These are phyloP conservation scores for Apophysomyces ossiformis DNA, from an alignment of 371 early-diverging fungal genomes.

Conservation along the genomic window DNA sequence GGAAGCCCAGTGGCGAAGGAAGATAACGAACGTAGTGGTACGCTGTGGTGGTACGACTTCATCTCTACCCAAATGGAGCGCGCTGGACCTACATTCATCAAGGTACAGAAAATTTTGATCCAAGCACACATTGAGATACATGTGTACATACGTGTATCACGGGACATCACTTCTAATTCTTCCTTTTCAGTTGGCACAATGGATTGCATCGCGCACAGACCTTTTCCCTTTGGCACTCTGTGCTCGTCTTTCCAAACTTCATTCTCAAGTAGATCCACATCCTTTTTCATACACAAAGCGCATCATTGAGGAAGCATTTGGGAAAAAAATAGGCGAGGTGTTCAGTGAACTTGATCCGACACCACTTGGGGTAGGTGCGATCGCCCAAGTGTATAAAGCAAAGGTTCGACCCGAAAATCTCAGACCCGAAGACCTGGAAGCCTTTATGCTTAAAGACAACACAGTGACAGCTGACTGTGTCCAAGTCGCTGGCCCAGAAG, in stretches of 20 bases:
- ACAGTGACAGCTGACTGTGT: constrained; percentile 42
- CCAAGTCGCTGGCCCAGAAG: constrained; percentile 29
- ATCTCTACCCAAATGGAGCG: constrained; percentile 78
- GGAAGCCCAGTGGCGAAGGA: constrained; percentile 52
- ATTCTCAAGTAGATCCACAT: constrained; percentile 83
- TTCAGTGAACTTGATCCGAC: constrained; percentile 76
- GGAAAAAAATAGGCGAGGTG: constrained; percentile 66
- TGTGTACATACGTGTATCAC: too few species aligned
- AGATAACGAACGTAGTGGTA: constrained; percentile 61
- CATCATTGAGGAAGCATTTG: constrained; percentile 68
- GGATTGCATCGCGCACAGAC: constrained; percentile 94
- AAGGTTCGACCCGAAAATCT: constrained; percentile 58
- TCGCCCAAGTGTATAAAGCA: constrained; percentile 91
- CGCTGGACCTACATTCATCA: constrained; percentile 95
- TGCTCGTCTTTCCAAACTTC: constrained; percentile 76
- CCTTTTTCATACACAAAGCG: constrained; percentile 68
- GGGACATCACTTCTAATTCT: neutral
- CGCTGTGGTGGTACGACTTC: constrained; percentile 86
- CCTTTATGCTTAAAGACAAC: constrained; percentile 27
- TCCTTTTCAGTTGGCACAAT: constrained; percentile 83
- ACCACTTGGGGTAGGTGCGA: constrained; percentile 94
- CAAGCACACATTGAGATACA: too few species aligned
- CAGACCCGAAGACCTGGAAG: constrained; percentile 16
- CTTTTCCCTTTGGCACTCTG: constrained; percentile 86
- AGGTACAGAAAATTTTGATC: constrained; percentile 45